Base-by-base conservation (phyloP, 352 stramenopile genomes). In the Pythium dissotocum region DNA sequence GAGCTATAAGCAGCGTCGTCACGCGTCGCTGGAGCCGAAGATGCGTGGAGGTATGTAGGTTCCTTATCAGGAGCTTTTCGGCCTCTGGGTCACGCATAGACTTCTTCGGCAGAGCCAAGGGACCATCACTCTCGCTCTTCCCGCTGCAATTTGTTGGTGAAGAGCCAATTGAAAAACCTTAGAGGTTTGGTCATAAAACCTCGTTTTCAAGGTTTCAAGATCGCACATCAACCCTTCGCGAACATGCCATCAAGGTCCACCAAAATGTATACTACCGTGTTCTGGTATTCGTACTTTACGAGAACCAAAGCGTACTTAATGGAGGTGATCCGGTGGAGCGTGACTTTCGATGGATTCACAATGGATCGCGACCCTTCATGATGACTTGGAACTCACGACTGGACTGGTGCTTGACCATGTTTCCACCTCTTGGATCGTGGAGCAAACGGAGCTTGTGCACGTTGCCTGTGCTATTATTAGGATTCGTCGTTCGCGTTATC, bases 401-500 rank as follows among this genome's bases (percentile, higher is more conserved):
- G 18, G 6, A 28, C 49, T 18, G 18, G 21, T 1, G 0, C 21
- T 24, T 24, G 21, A 24, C 21, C 49, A 55, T 55, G 36, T 16
- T 21, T 21, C 8, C 24, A 35, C 35, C 49, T 10, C 12, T 24
- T 7, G 4, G 49, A 55, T 35, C 26, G 8, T 42, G 8, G 30
- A 14, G 53, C 1, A 12, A 6, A 26, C 53, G 8, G 16, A 30
- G 30, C n/a, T n/a, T n/a, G n/a, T n/a, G n/a, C n/a, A n/a, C 30
- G 6, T 33, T 44, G 13, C 8, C 9, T 1, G 30, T 42, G 52
- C 62, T 72, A 72, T 72, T 67, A 69, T 75, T 71, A 70, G 40
- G 42, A 51, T 8, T 26, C 7, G 42, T 51, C 42, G 8, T 44
- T 44, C 36, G 36, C 9, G 33, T 1, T 7, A 44, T 44, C 36